Evolutionary conservation across 2,329 filamentous ascomycete genomes (phyloP), one percentile per base, ranked within the genome.

Genomic region (Trichoderma sp.): DNA sequence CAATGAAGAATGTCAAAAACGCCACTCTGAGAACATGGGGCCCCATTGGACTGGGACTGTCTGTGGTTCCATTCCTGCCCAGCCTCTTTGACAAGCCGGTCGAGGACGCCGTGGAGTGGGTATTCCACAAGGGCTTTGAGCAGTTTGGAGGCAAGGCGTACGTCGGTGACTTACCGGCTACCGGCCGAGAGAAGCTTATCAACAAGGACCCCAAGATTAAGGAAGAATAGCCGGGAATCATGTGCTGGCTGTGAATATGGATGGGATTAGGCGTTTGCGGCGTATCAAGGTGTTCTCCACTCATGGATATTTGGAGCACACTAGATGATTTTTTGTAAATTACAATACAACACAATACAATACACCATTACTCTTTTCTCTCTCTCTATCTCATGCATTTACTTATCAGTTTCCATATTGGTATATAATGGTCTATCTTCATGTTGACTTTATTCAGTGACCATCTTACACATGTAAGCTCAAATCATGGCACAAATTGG

Each of bases 51-150:
- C 88, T 97, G 76, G 90, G 94, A 3, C 80, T 94, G 39, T 83
- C 90, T 0, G 86, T 93, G 9, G 94, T 98, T 9, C 95, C 95
- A 0, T 92, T 95, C 80, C 81, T 98, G 71, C 95, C 95, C 0
- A 90, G 87, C 72, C 82, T 97, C 70, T 98, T 98, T 76, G 95
- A 99, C 78, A 88, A 97, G 80, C 95, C 96, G 0, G 94, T 99
- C 7, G 96, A 98, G 82, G 88, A 94, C 74, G 94, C 93, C 0
- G 93, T 97, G 0, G 95, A 98, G 78, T 98, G 92, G 92, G 81
- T 88, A 3, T 98, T 98, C 84, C 93, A 97, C 77, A 93, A 91
- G 76, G 92, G 88, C 0, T 96, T 98, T 78, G 88, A 90, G 78
- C 80, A 88, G 1, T 87, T 94, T 71, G 94, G 93, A 4, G 95